Evolutionary conservation across 768 basidiomycete species (phyloP).

Genomic region (Saitozyma podzolica): DNA sequence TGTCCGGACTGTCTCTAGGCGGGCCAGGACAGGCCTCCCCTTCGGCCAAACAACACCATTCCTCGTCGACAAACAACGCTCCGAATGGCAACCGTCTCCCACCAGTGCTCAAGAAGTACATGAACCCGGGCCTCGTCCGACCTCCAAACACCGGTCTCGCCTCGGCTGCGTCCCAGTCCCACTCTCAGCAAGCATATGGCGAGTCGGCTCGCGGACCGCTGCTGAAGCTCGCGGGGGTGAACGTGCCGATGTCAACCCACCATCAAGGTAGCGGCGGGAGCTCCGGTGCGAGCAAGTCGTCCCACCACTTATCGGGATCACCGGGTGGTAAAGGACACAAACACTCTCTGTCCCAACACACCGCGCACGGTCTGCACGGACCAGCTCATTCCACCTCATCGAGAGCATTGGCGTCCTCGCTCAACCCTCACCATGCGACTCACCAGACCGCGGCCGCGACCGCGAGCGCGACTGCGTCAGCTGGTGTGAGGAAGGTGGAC

Average conservation of each 20-base stretch:
- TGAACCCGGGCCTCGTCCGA: conserved; percentile 45
- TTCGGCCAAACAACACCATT: conserved; percentile 1
- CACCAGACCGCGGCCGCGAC: neutral
- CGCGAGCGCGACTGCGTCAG: neutral
- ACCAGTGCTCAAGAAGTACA: conserved; percentile 45
- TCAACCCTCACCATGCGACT: conserved; percentile 1
- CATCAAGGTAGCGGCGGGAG: neutral
- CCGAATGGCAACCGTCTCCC: conserved; percentile 30
- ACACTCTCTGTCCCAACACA: conserved; percentile 33
- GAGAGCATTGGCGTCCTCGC: neutral
- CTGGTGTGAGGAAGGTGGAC: conserved; percentile 12
- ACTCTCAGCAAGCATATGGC: conserved; percentile 5
- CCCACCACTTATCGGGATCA: neutral
- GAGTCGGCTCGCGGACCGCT: conserved; percentile 41
- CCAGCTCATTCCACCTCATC: conserved; percentile 39
- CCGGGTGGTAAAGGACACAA: conserved; percentile 15
- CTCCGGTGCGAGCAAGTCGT: conserved; percentile 8
- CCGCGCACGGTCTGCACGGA: conserved; percentile 53
- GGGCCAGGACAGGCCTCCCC: conserved; percentile 5
- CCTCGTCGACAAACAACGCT: conserved; percentile 3
- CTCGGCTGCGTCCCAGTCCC: neutral
- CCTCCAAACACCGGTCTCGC: conserved; percentile 41
- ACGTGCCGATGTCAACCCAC: conserved; percentile 21
- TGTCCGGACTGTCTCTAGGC: conserved; percentile 26
- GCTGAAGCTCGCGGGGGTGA: conserved; percentile 48